Conservation (phyloP, 2,329 filamentous ascomycete genomes). For the Aureobasidium namibiae region DNA sequence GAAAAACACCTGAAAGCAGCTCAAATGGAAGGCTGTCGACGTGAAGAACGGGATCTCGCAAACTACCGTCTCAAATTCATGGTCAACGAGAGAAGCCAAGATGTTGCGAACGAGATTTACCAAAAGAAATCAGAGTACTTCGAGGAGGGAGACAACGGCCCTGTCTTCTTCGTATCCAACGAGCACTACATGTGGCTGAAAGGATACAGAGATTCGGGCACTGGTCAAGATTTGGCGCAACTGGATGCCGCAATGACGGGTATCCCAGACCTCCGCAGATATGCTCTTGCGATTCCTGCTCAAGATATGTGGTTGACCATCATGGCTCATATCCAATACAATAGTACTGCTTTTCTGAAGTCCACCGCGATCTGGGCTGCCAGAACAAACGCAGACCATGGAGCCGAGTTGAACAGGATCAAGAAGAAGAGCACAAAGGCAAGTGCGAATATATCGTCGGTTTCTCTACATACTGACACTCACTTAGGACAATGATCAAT, state of each 20-base stretch:
- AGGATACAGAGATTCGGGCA: background rate
- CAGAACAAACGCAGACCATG: background rate
- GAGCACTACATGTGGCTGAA: slow-evolving; percentile 20
- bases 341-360: background rate
- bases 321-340: background rate
- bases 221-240: background rate
- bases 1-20: background rate
- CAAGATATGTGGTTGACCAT: background rate
- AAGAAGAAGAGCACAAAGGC: background rate
- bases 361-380: background rate
- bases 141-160: slow-evolving; percentile 6
- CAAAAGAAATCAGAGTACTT: slow-evolving; percentile 12
- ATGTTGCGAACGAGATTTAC: slow-evolving; percentile 10
- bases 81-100: slow-evolving; percentile 17
- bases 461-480: background rate
- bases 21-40: background rate
- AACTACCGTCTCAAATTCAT: background rate
- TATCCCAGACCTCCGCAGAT: slow-evolving; percentile 17
- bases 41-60: background rate
- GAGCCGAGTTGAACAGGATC: background rate
- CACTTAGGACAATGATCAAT: background rate
- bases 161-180: slow-evolving; percentile 20
- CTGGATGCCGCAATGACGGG: slow-evolving; percentile 17
- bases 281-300: slow-evolving; percentile 4
- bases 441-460: background rate